Percentiles rank a stretch among this genome's conserved stretches.
Conservation (phyloP, 495 filamentous ascomycete species). For the Mytilinidion resinicola region DNA sequence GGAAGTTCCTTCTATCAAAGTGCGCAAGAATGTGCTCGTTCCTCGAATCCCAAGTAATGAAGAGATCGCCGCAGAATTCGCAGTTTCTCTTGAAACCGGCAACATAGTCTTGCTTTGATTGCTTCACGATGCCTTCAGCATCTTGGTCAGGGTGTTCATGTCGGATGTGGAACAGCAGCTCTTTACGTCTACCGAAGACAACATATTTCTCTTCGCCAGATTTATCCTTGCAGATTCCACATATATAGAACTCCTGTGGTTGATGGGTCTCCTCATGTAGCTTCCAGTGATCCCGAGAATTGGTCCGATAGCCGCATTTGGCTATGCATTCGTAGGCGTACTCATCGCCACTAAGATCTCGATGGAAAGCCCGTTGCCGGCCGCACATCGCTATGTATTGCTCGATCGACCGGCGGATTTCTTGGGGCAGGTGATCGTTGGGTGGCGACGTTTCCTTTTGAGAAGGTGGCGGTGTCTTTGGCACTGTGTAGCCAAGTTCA, state of each 20-base stretch:
- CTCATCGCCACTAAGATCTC: too few relatives aligned
- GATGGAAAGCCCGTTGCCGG: too few relatives aligned
- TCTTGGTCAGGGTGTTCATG: conserved; percentile 8
- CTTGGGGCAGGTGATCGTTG: too few relatives aligned
- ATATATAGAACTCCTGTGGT: conserved; percentile 26
- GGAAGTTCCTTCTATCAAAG: conserved; percentile 9
- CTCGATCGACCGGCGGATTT: too few relatives aligned
- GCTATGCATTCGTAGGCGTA: conserved; percentile 14
- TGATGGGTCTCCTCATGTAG: conserved; percentile 28
- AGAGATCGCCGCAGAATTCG: conserved; percentile 7
- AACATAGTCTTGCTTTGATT: conserved; percentile 12
- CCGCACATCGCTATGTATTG: too few relatives aligned
- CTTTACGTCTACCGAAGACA: conserved; percentile 21
- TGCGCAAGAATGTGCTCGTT: conserved; percentile 20
- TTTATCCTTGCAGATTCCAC: conserved; percentile 12
- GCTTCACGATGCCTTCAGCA: conserved; percentile 10
- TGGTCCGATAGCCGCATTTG: conserved; percentile 23
- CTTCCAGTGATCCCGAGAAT: conserved; percentile 18
- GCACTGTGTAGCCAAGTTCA: too few relatives aligned
- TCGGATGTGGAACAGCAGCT: conserved; percentile 20
- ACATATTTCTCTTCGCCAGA: conserved; percentile 6
- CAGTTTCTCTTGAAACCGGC: conserved; percentile 12
- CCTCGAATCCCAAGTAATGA: conserved; percentile 13
- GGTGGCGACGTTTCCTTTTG: too few relatives aligned
- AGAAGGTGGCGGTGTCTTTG: too few relatives aligned